Evolutionary conservation across 2,329 filamentous ascomycete species (phyloP).

Genomic region (Cytospora piceae): DNA sequence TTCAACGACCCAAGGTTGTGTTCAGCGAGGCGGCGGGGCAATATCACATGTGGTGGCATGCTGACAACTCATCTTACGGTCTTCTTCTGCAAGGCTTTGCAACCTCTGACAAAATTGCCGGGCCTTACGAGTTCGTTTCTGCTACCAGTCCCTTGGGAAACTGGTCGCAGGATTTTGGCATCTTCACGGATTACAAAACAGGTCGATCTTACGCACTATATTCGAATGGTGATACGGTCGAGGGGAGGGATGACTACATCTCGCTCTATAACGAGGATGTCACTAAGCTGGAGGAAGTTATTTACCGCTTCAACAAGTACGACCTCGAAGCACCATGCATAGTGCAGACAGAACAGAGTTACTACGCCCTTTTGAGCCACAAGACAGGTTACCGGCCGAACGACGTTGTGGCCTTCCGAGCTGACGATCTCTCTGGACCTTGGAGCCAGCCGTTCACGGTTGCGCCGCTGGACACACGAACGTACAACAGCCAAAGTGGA

Average conservation of each 20-base stretch:
- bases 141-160: conserved; percentile 59
- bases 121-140: conserved; percentile 56
- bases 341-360: conserved; percentile 58
- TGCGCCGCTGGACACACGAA: conserved; percentile 53
- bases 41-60: conserved; percentile 62
- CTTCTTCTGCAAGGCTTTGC: conserved; percentile 59
- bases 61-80: conserved; percentile 59
- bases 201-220: conserved; percentile 58
- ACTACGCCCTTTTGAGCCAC: conserved; percentile 62
- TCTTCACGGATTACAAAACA: conserved; percentile 61
- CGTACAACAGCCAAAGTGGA: conserved; percentile 57
- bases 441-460: conserved; percentile 61
- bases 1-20: conserved; percentile 65
- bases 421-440: conserved; percentile 52
- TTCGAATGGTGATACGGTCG: conserved; percentile 56
- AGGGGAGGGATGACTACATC: conserved; percentile 59
- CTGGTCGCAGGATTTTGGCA: conserved; percentile 62
- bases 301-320: conserved; percentile 62
- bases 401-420: conserved; percentile 60
- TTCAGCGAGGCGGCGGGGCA: conserved; percentile 57
- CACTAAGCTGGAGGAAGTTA: conserved; percentile 51
- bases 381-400: conserved; percentile 64
- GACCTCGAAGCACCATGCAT: conserved; percentile 61
- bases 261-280: conserved; percentile 54
- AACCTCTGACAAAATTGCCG: conserved; percentile 50